These are phyloP conservation scores for Lupinus albus DNA, from an alignment of 306 rosid genomes.

Conservation along the genomic window DNA sequence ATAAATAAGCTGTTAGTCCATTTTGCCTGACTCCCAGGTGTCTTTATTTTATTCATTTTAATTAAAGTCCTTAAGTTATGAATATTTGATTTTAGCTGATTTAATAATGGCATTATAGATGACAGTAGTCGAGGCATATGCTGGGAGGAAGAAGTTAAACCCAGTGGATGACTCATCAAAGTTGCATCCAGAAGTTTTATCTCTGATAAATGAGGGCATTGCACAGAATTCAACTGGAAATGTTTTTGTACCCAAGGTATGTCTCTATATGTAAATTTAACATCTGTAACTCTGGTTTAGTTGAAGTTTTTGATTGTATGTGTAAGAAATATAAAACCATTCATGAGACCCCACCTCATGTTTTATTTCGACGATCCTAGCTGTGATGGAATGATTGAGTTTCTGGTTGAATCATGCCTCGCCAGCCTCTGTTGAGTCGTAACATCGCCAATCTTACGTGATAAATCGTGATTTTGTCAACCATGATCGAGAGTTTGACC, in stretches of 20 bases:
- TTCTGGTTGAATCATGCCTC: no score
- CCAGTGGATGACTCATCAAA: slow-evolving; percentile 62
- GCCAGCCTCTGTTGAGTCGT: no score
- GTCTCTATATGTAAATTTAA: slow-evolving; percentile 37
- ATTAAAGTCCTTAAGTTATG: slow-evolving; percentile 31
- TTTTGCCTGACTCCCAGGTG: slow-evolving; percentile 5
- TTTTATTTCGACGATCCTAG: no score
- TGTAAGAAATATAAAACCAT: slow-evolving; percentile 30
- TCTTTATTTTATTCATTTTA: slow-evolving; percentile 31
- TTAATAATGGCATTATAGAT: slow-evolving; percentile 52
- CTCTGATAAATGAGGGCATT: slow-evolving; percentile 75
- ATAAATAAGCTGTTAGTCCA: slow-evolving; percentile 22
- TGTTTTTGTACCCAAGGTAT: slow-evolving; percentile 79
- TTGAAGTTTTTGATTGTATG: slow-evolving; percentile 23
- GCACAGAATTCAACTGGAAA: slow-evolving; percentile 87
- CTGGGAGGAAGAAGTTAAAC: slow-evolving; percentile 61
- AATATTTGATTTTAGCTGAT: slow-evolving; percentile 12
- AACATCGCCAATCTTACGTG: no score
- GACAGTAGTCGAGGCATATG: slow-evolving; percentile 92
- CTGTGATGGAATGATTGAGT: no score
- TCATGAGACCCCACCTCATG: slow-evolving; percentile 11
- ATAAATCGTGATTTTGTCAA: no score
- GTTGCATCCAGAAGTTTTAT: slow-evolving; percentile 51
- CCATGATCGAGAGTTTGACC: background rate
- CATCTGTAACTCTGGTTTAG: slow-evolving; percentile 19